These are phyloP conservation scores for Hippophae gyantsensis DNA, from an alignment of 306 rosid species.

Conservation along the genomic window DNA sequence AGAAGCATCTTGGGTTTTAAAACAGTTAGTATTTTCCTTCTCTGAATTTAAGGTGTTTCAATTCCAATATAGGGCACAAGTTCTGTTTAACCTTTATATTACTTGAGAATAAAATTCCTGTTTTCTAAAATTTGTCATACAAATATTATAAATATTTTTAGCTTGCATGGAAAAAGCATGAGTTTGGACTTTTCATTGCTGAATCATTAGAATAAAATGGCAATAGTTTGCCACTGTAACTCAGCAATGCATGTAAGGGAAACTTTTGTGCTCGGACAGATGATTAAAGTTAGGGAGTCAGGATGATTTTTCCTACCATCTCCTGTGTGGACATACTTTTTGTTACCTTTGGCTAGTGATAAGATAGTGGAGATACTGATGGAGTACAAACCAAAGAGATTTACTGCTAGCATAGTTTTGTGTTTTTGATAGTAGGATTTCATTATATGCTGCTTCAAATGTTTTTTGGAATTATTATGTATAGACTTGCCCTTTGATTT, in stretches of 20 bases:
- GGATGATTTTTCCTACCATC: not conserved
- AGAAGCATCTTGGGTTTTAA: slow-evolving; percentile 78
- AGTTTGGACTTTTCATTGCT: not conserved
- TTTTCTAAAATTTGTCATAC: slow-evolving; percentile 7
- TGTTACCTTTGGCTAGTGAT: not conserved
- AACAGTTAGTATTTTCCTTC: slow-evolving; percentile 47
- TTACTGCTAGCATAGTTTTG: not conserved
- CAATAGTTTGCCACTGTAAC: slow-evolving; percentile 1
- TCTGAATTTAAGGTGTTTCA: slow-evolving; percentile 8
- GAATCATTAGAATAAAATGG: slow-evolving; percentile 2
- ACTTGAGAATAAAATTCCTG: not conserved
- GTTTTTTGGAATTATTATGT: not conserved
- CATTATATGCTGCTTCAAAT: not conserved
- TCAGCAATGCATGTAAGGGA: not conserved
- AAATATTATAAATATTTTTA: slow-evolving; percentile 5
- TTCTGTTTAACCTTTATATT: not conserved
- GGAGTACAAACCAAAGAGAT: not conserved
- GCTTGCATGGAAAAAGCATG: not conserved
- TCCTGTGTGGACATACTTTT: not conserved
- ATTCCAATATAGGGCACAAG: not conserved
- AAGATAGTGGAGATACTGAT: not conserved
- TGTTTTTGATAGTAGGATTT: not conserved
- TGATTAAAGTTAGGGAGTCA: not conserved
- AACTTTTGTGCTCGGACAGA: not conserved
- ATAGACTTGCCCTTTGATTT: slow-evolving; percentile 6